Base-by-base conservation (phyloP, 1,284 basidiomycete species). In the Papiliotrema nemorosa region DNA sequence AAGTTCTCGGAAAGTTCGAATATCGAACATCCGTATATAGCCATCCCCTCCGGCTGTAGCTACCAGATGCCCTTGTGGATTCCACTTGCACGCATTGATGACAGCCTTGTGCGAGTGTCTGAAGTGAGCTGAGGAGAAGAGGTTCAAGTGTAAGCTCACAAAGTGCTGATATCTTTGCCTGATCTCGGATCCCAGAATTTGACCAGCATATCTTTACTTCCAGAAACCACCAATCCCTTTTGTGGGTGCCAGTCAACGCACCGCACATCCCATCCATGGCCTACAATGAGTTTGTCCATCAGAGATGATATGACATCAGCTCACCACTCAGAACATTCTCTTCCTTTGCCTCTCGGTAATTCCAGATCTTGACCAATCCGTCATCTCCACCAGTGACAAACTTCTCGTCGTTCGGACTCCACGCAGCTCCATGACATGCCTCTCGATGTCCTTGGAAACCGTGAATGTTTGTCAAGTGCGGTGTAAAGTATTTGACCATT, bases 151-250 rank as follows among this genome's bases (percentile, higher is more conserved):
- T 14, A 29, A 45, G 77, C 84, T 59, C 67, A 91, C 86, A 94
- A 74, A 0, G 91, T 93, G 5, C 88, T 88, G 10, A 97, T 80
- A 33, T 86, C 84, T 5, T 88, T 90, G 33, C 86, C 88, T 9
- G 87, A 88, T 38, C 92, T 80, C 6, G 94, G 96, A 75, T 98
- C 94, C 94, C 94, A 98, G 73, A 98, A 97, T 68, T 97, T 98
- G 74, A 98, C 91, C 60, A 92, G 82, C 73, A 97, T 97, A 74
- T 98, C 96, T 75, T 97, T 97, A 66, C 88, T 89, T 24, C 96
- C 94, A 1, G 88, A 91, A 2, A 89, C 90, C 18, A 98, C 81
- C 5, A 98, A 78, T 3, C 94, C 93, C 73, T 97, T 97, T 3
- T 86, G 90, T 3, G 91, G 90, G 75, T 98, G 94, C 94, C 94